Conservation (phyloP, 139 green algal species). For the Chlamydomonas incerta region DNA sequence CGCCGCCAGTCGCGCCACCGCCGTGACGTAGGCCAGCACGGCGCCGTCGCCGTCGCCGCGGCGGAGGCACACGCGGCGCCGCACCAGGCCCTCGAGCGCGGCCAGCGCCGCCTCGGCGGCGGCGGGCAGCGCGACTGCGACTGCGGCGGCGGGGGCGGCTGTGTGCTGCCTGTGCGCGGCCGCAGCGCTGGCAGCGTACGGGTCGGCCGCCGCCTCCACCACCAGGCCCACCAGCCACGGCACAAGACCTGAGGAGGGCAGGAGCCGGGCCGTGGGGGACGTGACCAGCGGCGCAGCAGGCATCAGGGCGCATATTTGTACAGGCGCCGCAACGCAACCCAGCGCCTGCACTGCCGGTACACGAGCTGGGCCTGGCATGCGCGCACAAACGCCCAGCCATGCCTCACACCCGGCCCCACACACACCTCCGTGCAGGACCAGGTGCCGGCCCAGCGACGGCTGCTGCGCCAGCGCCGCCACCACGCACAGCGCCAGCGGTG, state of each 20-base stretch:
- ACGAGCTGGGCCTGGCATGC: background rate
- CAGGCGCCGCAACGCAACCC: background rate
- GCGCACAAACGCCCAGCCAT: background rate
- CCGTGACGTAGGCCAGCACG: constrained; percentile 4
- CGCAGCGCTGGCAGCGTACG: background rate
- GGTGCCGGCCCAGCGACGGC: background rate
- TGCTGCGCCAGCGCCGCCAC: background rate
- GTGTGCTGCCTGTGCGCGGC: too few relatives aligned
- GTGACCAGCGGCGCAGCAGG: too few relatives aligned
- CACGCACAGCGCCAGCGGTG: constrained; percentile 17
- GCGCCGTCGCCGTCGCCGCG: constrained; percentile 20
- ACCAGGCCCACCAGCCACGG: constrained; percentile 41
- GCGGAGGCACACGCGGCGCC: constrained; percentile 16
- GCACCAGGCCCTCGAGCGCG: background rate
- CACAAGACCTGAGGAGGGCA: constrained; percentile 15
- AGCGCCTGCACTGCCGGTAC: too few relatives aligned
- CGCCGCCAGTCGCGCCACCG: background rate
- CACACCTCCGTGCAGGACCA: constrained; percentile 1
- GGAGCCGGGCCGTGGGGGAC: too few relatives aligned
- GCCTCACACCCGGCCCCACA: too few relatives aligned
- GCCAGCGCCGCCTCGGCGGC: background rate
- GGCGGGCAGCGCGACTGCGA: background rate
- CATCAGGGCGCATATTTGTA: background rate
- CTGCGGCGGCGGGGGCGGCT: background rate
- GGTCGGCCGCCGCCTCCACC: background rate